Evolutionary conservation across 371 early-diverging fungal genomes (phyloP).

Genomic region (Mortierella sp.): DNA sequence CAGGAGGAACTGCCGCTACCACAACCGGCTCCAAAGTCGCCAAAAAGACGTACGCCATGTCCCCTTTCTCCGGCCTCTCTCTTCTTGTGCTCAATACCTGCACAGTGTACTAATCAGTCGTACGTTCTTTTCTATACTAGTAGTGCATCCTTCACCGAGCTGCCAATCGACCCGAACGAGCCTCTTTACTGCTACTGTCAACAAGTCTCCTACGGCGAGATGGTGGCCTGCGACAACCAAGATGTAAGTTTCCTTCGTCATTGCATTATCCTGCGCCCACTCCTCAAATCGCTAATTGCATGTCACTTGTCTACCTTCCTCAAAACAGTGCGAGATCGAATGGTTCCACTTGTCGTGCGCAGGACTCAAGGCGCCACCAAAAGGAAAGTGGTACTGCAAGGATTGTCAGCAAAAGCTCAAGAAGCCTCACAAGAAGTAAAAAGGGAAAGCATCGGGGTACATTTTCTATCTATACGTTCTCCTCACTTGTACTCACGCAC

Average conservation of each 20-base stretch:
- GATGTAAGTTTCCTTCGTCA: conserved; percentile 69
- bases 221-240: conserved; percentile 96
- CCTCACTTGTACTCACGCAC: not conserved
- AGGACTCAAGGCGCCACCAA: conserved; percentile 85
- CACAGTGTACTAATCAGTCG: not conserved
- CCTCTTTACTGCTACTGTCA: conserved; percentile 96
- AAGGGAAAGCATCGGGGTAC: too few relatives aligned
- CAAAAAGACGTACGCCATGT: conserved; percentile 49
- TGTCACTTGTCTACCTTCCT: not conserved
- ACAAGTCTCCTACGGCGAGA: conserved; percentile 96
- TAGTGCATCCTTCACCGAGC: conserved; percentile 65
- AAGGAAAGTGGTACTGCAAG: conserved; percentile 95
- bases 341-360: conserved; percentile 98
- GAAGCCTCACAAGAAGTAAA: conserved; percentile 68
- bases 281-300: not conserved
- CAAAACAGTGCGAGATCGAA: conserved; percentile 84
- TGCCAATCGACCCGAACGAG: conserved; percentile 95
- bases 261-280: not conserved
- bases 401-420: conserved; percentile 75
- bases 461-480: not conserved
- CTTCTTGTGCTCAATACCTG: too few relatives aligned
- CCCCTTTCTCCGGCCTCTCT: not conserved
- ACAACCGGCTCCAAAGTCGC: conserved; percentile 32
- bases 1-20: conserved; percentile 17
- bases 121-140: not conserved